Conservation (phyloP, 148 eudicot species). For the Arbutus unedo region DNA sequence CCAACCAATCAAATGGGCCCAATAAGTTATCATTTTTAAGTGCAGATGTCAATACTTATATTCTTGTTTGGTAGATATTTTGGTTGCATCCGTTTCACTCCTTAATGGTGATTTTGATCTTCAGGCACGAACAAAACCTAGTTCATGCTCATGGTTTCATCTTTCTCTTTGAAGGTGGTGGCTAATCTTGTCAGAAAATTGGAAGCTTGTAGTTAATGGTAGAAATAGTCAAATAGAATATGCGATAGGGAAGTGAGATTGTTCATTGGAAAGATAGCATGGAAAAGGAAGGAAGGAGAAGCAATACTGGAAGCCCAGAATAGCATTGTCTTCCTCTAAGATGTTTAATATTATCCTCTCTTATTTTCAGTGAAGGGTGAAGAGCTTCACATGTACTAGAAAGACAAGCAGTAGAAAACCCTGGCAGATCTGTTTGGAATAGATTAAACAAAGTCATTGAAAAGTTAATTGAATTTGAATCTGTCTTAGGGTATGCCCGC, state of each 20-base stretch:
- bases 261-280: neutral
- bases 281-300: neutral
- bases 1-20: neutral
- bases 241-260: neutral
- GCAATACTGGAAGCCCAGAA: neutral
- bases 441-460: too few relatives aligned
- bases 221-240: neutral
- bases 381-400: neutral
- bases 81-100: neutral
- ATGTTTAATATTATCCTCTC: neutral
- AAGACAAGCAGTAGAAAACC: neutral
- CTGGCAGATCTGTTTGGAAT: too few relatives aligned
- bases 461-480: too few relatives aligned
- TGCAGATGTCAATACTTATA: neutral
- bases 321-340: neutral
- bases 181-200: neutral
- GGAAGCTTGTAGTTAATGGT: neutral
- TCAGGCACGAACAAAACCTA: neutral
- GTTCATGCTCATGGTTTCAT: neutral
- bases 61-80: neutral
- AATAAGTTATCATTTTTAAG: neutral
- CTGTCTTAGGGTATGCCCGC: too few relatives aligned
- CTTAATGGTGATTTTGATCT: neutral
- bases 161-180: neutral
- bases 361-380: neutral